Evolutionary conservation across 495 filamentous ascomycete genomes (phyloP).

Genomic region (Margaritispora aquatica): DNA sequence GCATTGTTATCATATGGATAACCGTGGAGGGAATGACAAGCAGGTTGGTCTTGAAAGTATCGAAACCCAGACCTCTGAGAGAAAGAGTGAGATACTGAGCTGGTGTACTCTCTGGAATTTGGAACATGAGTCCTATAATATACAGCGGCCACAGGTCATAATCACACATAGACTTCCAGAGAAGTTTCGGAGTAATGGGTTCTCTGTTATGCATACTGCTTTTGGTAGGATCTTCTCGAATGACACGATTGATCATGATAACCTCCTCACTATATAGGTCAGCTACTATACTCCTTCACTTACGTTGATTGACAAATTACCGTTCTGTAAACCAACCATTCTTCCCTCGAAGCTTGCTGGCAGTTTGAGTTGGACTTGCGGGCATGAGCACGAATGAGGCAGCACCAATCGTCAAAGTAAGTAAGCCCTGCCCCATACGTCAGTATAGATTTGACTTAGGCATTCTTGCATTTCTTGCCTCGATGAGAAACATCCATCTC

Average conservation of each 20-base stretch:
- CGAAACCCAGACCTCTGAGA: constrained; percentile 55
- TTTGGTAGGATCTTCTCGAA: constrained; percentile 69
- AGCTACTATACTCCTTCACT: background rate
- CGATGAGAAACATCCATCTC: constrained; percentile 63
- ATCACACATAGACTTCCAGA: constrained; percentile 57
- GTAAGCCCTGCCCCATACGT: constrained; percentile 32
- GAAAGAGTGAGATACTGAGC: constrained; percentile 57
- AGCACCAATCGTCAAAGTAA: constrained; percentile 61
- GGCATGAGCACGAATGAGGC: constrained; percentile 66
- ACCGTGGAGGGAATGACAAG: constrained; percentile 59
- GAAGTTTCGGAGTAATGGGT: constrained; percentile 49
- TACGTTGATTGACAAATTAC: background rate
- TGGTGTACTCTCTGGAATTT: constrained; percentile 49
- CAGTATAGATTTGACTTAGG: background rate
- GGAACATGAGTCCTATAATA: constrained; percentile 51
- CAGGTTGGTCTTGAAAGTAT: constrained; percentile 63
- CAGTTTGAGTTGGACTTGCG: constrained; percentile 65
- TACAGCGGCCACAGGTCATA: constrained; percentile 73
- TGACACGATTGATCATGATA: constrained; percentile 71
- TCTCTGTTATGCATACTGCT: constrained; percentile 56
- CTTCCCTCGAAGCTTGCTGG: constrained; percentile 56
- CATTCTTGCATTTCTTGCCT: constrained; percentile 12
- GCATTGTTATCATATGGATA: constrained; percentile 37
- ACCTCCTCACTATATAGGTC: constrained; percentile 42
- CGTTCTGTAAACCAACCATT: constrained; percentile 67